phyloP scores from a whole-genome alignment of 306 rosid species.

The Cyamopsis tetragonoloba region DNA sequence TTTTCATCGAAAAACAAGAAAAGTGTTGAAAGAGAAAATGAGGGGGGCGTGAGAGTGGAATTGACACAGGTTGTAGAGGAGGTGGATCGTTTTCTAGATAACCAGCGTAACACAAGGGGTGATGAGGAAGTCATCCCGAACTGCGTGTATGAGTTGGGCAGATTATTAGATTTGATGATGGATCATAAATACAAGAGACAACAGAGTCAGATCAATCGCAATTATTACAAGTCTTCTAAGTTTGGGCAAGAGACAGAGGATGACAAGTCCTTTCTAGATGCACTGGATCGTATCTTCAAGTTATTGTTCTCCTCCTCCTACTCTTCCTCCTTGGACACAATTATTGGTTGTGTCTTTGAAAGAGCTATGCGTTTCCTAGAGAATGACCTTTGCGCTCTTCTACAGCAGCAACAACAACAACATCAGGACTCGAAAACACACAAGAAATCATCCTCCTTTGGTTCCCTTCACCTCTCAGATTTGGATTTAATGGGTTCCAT shows the following conservation, averaged over 20 bases:
- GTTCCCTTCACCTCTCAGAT: too few species aligned
- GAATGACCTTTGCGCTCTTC: slow-evolving; percentile 43
- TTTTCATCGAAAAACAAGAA: background rate
- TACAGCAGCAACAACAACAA: too few species aligned
- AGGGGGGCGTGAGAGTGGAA: background rate
- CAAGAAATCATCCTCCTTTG: slow-evolving; percentile 34
- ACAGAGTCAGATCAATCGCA: too few species aligned
- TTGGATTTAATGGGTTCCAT: too few species aligned
- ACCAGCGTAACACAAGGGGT: too few species aligned
- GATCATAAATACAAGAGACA: slow-evolving; percentile 27
- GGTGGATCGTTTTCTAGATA: slow-evolving; percentile 42
- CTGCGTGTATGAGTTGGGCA: slow-evolving; percentile 29
- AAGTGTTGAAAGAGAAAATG: background rate
- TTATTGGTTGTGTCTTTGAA: slow-evolving; percentile 38
- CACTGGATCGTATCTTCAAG: slow-evolving; percentile 32
- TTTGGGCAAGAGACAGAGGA: slow-evolving; percentile 40
- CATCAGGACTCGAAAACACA: slow-evolving; percentile 21
- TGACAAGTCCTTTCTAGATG: slow-evolving; percentile 39
- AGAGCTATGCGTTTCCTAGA: slow-evolving; percentile 56
- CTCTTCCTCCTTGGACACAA: slow-evolving; percentile 31
- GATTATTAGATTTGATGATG: slow-evolving; percentile 36
- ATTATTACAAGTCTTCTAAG: too few species aligned
- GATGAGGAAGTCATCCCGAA: slow-evolving; percentile 25
- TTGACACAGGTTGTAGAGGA: slow-evolving; percentile 37
- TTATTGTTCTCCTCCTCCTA: slow-evolving; percentile 25